phyloP scores from a whole-genome alignment of 2,329 filamentous ascomycete genomes.

The Xylaria digitata region DNA sequence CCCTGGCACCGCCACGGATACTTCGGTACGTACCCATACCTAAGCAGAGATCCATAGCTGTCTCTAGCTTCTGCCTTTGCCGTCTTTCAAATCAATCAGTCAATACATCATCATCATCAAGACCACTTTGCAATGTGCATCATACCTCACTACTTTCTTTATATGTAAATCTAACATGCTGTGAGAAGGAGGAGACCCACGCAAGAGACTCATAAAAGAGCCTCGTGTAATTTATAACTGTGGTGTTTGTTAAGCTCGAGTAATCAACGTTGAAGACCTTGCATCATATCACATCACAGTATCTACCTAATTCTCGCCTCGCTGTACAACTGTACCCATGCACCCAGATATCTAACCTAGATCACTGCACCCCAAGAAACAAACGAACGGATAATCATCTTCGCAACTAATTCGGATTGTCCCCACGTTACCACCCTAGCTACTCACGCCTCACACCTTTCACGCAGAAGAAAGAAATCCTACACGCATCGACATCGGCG shows the following conservation, averaged over 20 bases:
- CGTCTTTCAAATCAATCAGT: too few species aligned
- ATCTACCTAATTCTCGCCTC: not conserved
- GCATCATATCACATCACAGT: not conserved
- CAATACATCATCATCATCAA: not conserved
- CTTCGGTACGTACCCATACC: too few species aligned
- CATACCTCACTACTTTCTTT: not conserved
- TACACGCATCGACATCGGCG: not conserved
- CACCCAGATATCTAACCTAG: not conserved
- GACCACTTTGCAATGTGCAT: not conserved
- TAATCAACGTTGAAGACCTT: not conserved
- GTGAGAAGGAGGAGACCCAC: not conserved
- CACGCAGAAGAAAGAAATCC: not conserved
- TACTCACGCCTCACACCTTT: not conserved
- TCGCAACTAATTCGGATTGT: not conserved
- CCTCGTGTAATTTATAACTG: not conserved
- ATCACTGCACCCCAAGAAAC: not conserved
- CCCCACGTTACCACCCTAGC: not conserved
- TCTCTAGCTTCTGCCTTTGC: too few species aligned
- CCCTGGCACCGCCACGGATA: too few species aligned
- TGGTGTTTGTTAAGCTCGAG: not conserved
- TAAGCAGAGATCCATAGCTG: not conserved
- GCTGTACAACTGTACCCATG: not conserved
- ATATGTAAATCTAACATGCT: not conserved
- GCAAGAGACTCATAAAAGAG: not conserved
- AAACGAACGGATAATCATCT: not conserved